phyloP scores from a whole-genome alignment of 192 early-diverging fungal genomes.

The Backusella circina region DNA sequence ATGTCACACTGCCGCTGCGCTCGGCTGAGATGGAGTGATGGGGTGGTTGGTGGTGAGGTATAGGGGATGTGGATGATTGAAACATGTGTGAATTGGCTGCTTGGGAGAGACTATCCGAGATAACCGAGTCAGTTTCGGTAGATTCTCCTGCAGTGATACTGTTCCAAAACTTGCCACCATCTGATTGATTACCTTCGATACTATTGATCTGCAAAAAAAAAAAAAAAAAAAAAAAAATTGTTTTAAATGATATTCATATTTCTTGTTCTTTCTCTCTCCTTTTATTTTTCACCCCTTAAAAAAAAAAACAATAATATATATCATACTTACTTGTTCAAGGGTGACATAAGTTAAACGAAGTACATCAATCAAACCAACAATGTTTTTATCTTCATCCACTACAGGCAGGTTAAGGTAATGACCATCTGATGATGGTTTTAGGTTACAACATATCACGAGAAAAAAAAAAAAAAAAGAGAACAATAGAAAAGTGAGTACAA shows the following conservation, averaged over 20 bases:
- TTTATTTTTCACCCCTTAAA: neutral
- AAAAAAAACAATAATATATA: constrained; percentile 7
- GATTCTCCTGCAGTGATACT: constrained; percentile 31
- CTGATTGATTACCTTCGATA: constrained; percentile 29
- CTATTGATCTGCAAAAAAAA: constrained; percentile 23
- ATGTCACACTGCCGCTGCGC: neutral
- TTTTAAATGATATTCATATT: neutral
- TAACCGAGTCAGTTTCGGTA: constrained; percentile 37
- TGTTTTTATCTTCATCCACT: constrained; percentile 54
- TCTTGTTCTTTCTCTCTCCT: neutral
- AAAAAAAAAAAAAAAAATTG: too few species aligned
- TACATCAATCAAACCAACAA: constrained; percentile 78
- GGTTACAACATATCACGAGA: neutral
- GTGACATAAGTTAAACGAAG: constrained; percentile 74
- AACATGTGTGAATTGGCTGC: constrained; percentile 29
- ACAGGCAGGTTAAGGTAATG: constrained; percentile 78
- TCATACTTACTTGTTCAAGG: constrained; percentile 66
- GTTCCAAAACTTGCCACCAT: constrained; percentile 42
- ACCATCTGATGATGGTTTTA: constrained; percentile 34
- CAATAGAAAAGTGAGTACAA: neutral
- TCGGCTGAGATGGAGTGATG: neutral
- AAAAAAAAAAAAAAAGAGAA: neutral
- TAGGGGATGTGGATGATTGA: constrained; percentile 32
- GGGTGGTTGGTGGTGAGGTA: constrained; percentile 3
- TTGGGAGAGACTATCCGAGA: constrained; percentile 37